These are phyloP conservation scores for Phyllachora maydis DNA, from an alignment of 2,329 filamentous ascomycete species.

Conservation along the genomic window DNA sequence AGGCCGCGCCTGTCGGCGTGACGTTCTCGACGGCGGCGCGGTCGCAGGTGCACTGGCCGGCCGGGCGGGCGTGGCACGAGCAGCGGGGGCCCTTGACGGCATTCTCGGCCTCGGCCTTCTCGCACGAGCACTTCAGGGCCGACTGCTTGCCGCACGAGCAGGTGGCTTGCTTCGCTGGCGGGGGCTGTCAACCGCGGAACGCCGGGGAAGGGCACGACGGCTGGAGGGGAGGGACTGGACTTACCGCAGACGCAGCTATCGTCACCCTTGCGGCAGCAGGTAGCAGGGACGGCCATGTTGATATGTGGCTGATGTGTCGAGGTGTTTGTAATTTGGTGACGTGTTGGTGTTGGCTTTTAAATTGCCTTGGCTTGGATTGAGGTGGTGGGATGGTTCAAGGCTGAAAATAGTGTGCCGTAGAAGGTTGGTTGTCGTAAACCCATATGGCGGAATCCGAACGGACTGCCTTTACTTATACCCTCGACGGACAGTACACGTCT, in stretches of 20 bases:
- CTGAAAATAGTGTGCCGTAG: too few species aligned
- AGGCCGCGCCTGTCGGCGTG: constrained; percentile 36
- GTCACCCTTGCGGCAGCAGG: constrained; percentile 33
- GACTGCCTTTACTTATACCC: too few species aligned
- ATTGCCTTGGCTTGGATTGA: too few species aligned
- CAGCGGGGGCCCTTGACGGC: constrained; percentile 49
- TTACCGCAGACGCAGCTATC: constrained; percentile 38
- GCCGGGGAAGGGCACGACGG: not conserved
- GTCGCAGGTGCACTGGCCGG: constrained; percentile 65
- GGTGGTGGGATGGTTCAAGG: too few species aligned
- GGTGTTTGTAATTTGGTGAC: too few species aligned
- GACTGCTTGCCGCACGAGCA: constrained; percentile 84
- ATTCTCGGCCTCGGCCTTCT: constrained; percentile 61
- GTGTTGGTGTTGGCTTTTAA: too few species aligned
- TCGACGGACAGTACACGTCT: too few species aligned
- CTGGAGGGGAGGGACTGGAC: constrained; percentile 8
- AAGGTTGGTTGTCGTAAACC: too few species aligned
- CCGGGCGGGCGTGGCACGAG: constrained; percentile 65
- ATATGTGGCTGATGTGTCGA: too few species aligned
- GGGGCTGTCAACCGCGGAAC: too few species aligned
- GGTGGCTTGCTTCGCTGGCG: constrained; percentile 37
- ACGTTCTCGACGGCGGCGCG: constrained; percentile 50
- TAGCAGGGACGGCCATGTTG: too few species aligned
- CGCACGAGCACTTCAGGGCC: constrained; percentile 73
- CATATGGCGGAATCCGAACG: too few species aligned